phyloP scores from a whole-genome alignment of 1,139 yeast species.

The Pichia sp. region DNA sequence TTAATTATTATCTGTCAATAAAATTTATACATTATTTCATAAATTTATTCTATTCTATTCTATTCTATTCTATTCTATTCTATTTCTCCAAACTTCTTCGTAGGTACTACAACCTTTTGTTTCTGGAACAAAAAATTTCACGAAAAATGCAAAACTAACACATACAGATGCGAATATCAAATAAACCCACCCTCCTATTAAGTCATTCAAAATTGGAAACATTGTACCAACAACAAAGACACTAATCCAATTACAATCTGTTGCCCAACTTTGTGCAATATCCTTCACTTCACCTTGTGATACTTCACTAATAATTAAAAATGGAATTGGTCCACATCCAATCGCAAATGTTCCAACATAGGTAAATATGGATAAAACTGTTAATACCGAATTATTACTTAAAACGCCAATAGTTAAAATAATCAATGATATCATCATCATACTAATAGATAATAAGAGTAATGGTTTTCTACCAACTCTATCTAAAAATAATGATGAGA shows the following conservation, averaged over 20 bases:
- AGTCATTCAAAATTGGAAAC: conserved; percentile 65
- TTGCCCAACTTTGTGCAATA: conserved; percentile 88
- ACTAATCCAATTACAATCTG: conserved; percentile 85
- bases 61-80: conserved; percentile 3
- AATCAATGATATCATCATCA: conserved; percentile 66
- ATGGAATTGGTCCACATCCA: conserved; percentile 95
- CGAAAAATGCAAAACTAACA: conserved; percentile 41
- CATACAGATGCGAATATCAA: conserved; percentile 61
- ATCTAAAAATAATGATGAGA: conserved; percentile 70
- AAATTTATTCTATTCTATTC: background rate
- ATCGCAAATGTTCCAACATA: conserved; percentile 83
- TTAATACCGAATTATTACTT: conserved; percentile 40
- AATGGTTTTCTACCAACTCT: conserved; percentile 71
- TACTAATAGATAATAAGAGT: conserved; percentile 52
- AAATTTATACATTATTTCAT: no score
- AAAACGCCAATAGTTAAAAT: conserved; percentile 64
- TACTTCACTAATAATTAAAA: conserved; percentile 80
- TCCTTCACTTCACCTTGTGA: conserved; percentile 77
- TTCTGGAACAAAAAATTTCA: conserved; percentile 58
- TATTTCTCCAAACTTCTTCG: conserved; percentile 51
- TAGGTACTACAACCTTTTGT: conserved; percentile 62
- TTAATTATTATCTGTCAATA: no score
- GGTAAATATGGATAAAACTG: conserved; percentile 61
- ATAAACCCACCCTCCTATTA: conserved; percentile 77
- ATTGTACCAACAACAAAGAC: conserved; percentile 75